These are phyloP conservation scores for Alternaria alternata DNA, from an alignment of 2,329 filamentous ascomycete genomes.

Conservation along the genomic window DNA sequence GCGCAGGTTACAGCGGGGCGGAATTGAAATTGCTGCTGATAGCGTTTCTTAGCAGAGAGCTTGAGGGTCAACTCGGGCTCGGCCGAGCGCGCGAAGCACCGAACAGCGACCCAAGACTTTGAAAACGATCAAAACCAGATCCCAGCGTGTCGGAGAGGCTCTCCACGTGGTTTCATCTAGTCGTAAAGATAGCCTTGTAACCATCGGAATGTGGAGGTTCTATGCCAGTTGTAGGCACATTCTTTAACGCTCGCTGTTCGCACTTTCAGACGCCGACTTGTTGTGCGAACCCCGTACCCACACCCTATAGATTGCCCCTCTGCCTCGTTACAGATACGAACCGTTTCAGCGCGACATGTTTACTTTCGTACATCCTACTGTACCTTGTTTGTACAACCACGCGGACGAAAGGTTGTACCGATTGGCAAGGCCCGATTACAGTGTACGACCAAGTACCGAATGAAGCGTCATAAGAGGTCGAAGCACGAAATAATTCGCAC, in stretches of 20 bases:
- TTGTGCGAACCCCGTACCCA: not conserved
- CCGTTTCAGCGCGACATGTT: not conserved
- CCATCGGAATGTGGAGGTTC: not conserved
- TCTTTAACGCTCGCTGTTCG: slow-evolving; percentile 2
- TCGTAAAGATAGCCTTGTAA: not conserved
- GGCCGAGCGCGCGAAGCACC: not conserved
- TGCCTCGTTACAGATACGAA: not conserved
- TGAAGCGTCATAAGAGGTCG: not conserved
- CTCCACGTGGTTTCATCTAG: not conserved
- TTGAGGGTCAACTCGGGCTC: not conserved
- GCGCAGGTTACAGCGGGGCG: not conserved
- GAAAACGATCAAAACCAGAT: not conserved
- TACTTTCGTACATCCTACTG: slow-evolving; percentile 1
- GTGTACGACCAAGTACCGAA: not conserved
- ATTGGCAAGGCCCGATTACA: slow-evolving; percentile 2
- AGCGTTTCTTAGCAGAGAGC: not conserved
- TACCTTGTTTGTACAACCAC: not conserved
- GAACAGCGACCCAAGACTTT: not conserved
- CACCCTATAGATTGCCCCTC: not conserved
- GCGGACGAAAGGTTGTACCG: not conserved
- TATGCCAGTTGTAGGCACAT: not conserved
- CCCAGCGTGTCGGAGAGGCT: not conserved
- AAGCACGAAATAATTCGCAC: not conserved
- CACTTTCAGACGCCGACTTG: not conserved
- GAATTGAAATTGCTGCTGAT: slow-evolving; percentile 1